Conservation (phyloP, 257 asterid species). For the Rehmannia glutinosa region DNA sequence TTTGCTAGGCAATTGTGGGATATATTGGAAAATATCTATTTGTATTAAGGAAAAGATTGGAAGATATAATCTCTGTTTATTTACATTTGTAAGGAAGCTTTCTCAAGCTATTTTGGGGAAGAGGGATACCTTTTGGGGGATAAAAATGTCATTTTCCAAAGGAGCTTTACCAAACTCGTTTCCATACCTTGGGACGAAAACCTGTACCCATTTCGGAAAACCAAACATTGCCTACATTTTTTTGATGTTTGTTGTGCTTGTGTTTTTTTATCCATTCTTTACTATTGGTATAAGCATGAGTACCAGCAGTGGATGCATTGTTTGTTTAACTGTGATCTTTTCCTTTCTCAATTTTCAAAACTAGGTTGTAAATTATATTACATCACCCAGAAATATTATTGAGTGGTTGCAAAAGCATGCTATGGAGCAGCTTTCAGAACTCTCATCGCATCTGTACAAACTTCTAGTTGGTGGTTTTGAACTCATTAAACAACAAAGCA, state of each 20-base stretch:
- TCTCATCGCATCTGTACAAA: conserved; percentile 56
- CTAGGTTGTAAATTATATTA: conserved; percentile 53
- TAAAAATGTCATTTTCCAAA: neutral
- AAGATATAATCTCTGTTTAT: neutral
- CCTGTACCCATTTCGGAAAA: neutral
- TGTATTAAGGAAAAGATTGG: no score
- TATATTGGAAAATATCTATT: no score
- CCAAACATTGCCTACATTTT: neutral
- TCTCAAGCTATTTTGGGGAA: neutral
- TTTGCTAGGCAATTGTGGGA: no score
- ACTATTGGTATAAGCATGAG: neutral
- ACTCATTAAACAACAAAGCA: conserved; percentile 32
- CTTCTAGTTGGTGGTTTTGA: conserved; percentile 47
- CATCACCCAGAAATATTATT: conserved; percentile 43
- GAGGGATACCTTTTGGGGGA: neutral
- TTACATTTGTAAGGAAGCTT: neutral
- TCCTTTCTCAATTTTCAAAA: neutral
- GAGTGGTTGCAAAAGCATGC: conserved; percentile 82
- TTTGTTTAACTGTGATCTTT: neutral
- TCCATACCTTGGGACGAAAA: neutral
- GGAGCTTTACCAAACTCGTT: neutral
- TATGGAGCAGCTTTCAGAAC: conserved; percentile 84
- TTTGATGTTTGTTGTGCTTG: neutral
- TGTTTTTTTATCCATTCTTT: neutral
- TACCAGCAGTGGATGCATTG: neutral